A percentile compares a stretch with the other conserved stretches of the same genome.
phyloP scores from a whole-genome alignment of 208 protist species.

The Leishmania braziliensis region DNA sequence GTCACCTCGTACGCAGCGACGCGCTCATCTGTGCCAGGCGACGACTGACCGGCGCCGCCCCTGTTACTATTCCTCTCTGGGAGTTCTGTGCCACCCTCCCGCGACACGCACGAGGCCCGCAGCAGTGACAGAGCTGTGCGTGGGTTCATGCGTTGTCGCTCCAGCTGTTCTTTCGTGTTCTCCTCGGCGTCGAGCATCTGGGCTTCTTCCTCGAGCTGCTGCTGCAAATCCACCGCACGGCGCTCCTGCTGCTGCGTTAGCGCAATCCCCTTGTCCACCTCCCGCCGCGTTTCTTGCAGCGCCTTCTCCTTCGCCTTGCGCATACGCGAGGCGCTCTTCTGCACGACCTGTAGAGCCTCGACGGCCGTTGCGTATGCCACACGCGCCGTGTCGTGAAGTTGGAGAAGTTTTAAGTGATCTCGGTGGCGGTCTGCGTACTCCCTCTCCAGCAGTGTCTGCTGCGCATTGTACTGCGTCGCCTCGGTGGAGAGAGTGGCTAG shows the following conservation, averaged over 20 bases:
- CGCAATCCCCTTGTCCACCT: conserved; percentile 56
- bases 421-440: conserved; percentile 79
- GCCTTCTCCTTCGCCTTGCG: conserved; percentile 74
- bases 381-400: conserved; percentile 82
- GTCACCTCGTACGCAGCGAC: conserved; percentile 82
- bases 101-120: background rate
- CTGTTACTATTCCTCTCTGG: background rate
- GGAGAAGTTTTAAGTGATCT: conserved; percentile 87
- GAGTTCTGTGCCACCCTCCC: background rate
- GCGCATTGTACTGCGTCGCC: conserved; percentile 63
- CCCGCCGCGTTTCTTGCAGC: conserved; percentile 60
- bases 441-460: conserved; percentile 61
- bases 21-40: conserved; percentile 45
- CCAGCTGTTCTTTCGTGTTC: conserved; percentile 38
- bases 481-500: conserved; percentile 72
- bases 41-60: background rate
- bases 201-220: conserved; percentile 62
- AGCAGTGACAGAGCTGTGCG: conserved; percentile 23
- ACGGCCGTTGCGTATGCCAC: conserved; percentile 57
- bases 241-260: conserved; percentile 61
- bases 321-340: conserved; percentile 40
- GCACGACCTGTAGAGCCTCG: conserved; percentile 52
- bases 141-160: conserved; percentile 29
- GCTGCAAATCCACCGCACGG: conserved; percentile 45
- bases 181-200: conserved; percentile 71